Percentiles rank a stretch among this genome's conserved stretches.
Conservation (phyloP, 2,329 filamentous ascomycete genomes). For the Cadophora sp. region DNA sequence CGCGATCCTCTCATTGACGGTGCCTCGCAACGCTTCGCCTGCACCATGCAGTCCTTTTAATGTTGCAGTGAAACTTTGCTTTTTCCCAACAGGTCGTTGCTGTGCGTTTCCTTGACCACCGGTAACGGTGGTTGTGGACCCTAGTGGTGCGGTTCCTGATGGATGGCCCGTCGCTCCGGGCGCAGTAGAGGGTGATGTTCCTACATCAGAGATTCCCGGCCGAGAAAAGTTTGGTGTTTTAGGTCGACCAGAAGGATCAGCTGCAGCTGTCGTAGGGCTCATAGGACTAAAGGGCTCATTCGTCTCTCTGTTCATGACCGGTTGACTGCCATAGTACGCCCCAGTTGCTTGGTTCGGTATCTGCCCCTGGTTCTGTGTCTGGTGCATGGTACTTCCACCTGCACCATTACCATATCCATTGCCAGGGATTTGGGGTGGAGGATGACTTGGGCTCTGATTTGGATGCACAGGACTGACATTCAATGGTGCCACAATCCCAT, state of each 20-base stretch:
- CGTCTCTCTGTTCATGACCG: neutral
- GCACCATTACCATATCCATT: neutral
- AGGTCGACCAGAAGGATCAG: neutral
- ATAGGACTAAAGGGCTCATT: conserved; percentile 14
- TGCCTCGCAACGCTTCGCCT: conserved; percentile 35
- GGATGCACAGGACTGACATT: conserved; percentile 19
- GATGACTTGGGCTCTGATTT: neutral
- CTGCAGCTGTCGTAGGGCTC: conserved; percentile 15
- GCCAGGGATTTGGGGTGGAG: neutral
- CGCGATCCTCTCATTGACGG: conserved; percentile 35
- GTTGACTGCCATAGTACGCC: neutral
- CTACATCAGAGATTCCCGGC: conserved; percentile 12
- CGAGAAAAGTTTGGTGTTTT: conserved; percentile 31
- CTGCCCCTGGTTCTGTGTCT: neutral
- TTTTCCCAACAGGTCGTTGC: conserved; percentile 12
- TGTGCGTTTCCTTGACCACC: neutral
- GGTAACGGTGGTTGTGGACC: neutral
- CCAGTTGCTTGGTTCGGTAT: neutral
- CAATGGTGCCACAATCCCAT: conserved; percentile 24
- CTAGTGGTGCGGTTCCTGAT: neutral
- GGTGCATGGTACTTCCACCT: neutral
- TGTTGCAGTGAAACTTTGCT: conserved; percentile 21
- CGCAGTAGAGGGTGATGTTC: conserved; percentile 4
- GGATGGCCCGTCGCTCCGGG: neutral
- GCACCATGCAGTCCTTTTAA: conserved; percentile 37